Base-by-base conservation (phyloP, 805 yeast species). In the baker's yeast (Saccharomyces cerevisiae) region DNA sequence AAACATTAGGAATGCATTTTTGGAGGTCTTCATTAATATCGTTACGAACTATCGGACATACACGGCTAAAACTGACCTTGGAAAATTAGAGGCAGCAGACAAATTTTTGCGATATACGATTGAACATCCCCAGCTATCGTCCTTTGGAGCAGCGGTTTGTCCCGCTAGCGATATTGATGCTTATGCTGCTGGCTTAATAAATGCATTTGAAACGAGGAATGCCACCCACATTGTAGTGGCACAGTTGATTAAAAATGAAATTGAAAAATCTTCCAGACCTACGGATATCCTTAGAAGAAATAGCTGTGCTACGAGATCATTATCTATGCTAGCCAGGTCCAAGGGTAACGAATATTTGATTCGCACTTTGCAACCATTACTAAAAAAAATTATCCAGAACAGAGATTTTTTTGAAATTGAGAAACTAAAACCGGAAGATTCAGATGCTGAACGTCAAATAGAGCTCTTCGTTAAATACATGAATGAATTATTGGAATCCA, bases 281-380 rank as follows among this genome's bases (percentile, higher is more conserved):
- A 80, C 87, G 30, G 94, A 87, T 63, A 81, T 89, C 30, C 75
- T 89, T 61, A 77, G 96, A 62, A 78, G 94, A 52, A 89, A 89
- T 66, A 84, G 91, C 51, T 85, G 89, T 41, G 87, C 94, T 31
- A 89, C 96, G 0, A 79, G 90, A 61, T 76, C 89, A 51, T 74
- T 89, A 51, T 84, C 91, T 0, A 73, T 86, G 14, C 82, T 84
- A 60, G 87, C 94, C 0, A 80, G 83, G 60, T 73, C 77, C n/a
- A 79, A 81, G 59, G 95, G 95, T 0, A 66, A 68, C 24, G 79
- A 75, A 0, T 89, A 87, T 64, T 71, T 89, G 49, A 65, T 71
- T 1, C 54, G 66, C 2, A 78, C 83, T 0, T 70, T 88, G 50
- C 74, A 74, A 51, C 87, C 88, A 0, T 75, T 84, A 28, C 68